phyloP scores from a whole-genome alignment of 495 filamentous ascomycete genomes.

The Trichoderma gamsii region DNA sequence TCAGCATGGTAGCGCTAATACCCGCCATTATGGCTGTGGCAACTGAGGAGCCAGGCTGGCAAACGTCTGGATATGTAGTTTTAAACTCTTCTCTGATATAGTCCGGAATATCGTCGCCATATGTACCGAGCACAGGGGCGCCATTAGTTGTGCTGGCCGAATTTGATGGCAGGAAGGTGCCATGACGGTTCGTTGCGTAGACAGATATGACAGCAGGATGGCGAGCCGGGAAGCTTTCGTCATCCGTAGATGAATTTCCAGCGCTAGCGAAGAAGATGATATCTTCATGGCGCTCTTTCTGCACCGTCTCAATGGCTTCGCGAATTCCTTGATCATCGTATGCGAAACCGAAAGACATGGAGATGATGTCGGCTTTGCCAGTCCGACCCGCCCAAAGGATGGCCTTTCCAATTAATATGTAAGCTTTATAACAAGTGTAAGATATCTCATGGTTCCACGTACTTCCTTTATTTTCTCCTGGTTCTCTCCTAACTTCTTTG shows the following conservation, averaged over 20 bases:
- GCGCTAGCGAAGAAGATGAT: background rate
- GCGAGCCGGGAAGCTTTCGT: background rate
- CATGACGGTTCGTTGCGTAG: background rate
- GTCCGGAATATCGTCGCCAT: background rate
- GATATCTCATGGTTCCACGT: background rate
- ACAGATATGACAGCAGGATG: background rate
- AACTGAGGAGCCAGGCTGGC: background rate
- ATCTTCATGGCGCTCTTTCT: background rate
- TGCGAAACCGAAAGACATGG: slow-evolving; percentile 27
- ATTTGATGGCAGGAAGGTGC: background rate
- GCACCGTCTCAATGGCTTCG: slow-evolving; percentile 14
- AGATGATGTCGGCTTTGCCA: slow-evolving; percentile 27
- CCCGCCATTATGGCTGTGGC: background rate
- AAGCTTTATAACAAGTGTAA: background rate
- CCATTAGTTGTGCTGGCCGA: background rate
- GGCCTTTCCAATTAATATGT: slow-evolving; percentile 17
- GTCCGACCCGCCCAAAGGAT: slow-evolving; percentile 21
- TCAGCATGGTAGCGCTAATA: background rate
- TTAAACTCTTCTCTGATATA: background rate
- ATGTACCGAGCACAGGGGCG: background rate
- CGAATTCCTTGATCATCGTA: slow-evolving; percentile 2
- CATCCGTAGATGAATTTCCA: background rate
- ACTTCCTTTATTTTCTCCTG: background rate
- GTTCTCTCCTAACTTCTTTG: background rate
- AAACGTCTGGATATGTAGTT: background rate